A percentile compares a stretch with the other conserved stretches of the same genome.
Evolutionary conservation across 805 yeast genomes (phyloP).

Genomic region (Hanseniaspora singularis): DNA sequence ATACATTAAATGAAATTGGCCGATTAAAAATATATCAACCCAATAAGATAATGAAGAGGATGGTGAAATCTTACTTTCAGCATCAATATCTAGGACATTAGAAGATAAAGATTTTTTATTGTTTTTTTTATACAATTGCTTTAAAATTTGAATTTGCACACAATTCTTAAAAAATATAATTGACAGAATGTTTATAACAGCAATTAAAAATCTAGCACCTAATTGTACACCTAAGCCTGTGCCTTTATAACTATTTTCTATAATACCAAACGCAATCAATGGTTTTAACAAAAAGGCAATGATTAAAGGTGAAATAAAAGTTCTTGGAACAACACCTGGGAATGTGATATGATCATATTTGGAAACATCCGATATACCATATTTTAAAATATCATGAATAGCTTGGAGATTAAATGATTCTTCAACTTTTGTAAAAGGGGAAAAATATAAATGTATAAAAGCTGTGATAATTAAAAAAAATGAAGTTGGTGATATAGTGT

Average conservation of each 20-base stretch:
- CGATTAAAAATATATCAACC: slow-evolving; percentile 45
- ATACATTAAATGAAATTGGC: slow-evolving; percentile 71
- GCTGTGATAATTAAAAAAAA: slow-evolving; percentile 37
- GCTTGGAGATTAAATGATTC: slow-evolving; percentile 90
- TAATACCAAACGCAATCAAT: slow-evolving; percentile 16
- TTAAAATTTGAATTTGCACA: slow-evolving; percentile 21
- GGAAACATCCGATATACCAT: slow-evolving; percentile 38
- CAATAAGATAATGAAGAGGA: slow-evolving; percentile 36
- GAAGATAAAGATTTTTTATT: background rate
- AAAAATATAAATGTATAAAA: slow-evolving; percentile 37
- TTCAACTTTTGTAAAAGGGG: slow-evolving; percentile 88
- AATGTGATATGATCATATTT: slow-evolving; percentile 63
- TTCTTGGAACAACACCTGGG: slow-evolving; percentile 84
- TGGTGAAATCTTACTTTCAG: slow-evolving; percentile 10
- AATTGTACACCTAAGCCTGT: slow-evolving; percentile 31
- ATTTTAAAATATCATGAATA: slow-evolving; percentile 60
- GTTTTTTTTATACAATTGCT: no score
- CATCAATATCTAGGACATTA: background rate
- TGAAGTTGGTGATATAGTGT: slow-evolving; percentile 8
- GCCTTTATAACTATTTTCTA: slow-evolving; percentile 13
- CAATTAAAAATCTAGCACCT: slow-evolving; percentile 47
- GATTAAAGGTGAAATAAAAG: slow-evolving; percentile 60
- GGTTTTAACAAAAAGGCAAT: slow-evolving; percentile 40
- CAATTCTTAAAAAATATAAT: slow-evolving; percentile 41
- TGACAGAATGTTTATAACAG: slow-evolving; percentile 45